Conservation (phyloP, 306 rosid genomes). For the Sphenostylis stenocarpa region DNA sequence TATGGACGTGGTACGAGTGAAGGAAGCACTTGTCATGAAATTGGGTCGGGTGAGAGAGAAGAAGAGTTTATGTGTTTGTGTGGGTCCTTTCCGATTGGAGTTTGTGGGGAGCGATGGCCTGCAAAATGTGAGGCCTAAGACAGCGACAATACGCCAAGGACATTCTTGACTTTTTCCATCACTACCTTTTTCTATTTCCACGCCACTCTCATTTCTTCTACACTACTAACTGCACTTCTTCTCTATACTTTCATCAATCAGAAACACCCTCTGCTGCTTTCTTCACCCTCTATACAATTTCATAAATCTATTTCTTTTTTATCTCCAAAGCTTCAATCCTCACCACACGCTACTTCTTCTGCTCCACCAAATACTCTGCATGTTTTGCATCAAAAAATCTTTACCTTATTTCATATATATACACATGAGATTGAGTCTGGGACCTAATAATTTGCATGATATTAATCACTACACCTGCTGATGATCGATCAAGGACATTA, state of each 20-base stretch:
- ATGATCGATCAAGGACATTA: slow-evolving; percentile 11
- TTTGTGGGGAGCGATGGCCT: slow-evolving; percentile 48
- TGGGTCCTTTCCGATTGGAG: slow-evolving; percentile 23
- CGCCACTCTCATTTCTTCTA: slow-evolving; percentile 2
- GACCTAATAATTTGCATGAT: slow-evolving; percentile 4
- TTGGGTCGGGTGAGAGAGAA: too few relatives aligned
- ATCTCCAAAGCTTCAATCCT: too few relatives aligned
- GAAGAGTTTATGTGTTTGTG: background rate
- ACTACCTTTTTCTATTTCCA: background rate
- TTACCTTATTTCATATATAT: too few relatives aligned
- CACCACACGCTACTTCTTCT: too few relatives aligned
- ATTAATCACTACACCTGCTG: slow-evolving; percentile 19
- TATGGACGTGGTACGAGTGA: slow-evolving; percentile 5
- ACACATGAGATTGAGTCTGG: too few relatives aligned
- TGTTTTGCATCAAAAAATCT: too few relatives aligned
- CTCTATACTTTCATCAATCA: background rate
- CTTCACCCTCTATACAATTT: background rate
- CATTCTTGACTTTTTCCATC: slow-evolving; percentile 29
- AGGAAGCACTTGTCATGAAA: too few relatives aligned
- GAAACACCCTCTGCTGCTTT: background rate
- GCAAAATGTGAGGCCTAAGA: slow-evolving; percentile 46
- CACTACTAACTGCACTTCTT: background rate
- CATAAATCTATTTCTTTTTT: too few relatives aligned
- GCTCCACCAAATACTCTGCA: too few relatives aligned
- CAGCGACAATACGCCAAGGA: slow-evolving; percentile 49